phyloP scores from a whole-genome alignment of 2,329 filamentous ascomycete species.

The Hypocrella siamensis region DNA sequence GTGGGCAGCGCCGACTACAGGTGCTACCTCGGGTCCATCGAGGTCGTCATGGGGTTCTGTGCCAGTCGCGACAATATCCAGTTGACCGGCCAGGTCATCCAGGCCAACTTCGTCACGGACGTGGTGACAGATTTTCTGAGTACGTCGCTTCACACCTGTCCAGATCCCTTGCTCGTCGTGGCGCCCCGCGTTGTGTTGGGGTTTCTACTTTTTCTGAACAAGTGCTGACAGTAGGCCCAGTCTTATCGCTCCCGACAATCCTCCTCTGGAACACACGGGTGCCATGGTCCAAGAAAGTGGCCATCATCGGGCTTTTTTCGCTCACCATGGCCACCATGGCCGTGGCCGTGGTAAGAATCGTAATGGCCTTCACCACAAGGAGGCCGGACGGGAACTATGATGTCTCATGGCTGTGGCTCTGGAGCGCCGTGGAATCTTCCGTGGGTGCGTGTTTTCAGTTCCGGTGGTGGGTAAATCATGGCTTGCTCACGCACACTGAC shows the following conservation, averaged over 20 bases:
- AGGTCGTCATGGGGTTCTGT: not conserved
- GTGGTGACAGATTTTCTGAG: conserved; percentile 1
- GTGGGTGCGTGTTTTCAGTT: not conserved
- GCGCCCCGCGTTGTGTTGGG: too few relatives aligned
- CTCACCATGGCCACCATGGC: conserved; percentile 1
- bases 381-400: not conserved
- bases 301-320: conserved; percentile 1
- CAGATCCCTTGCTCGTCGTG: not conserved
- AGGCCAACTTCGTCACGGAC: not conserved
- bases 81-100: not conserved
- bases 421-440: not conserved
- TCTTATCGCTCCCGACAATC: not conserved
- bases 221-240: too few relatives aligned
- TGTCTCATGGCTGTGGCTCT: not conserved
- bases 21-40: not conserved
- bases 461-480: too few relatives aligned
- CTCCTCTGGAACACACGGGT: conserved; percentile 1
- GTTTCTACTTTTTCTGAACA: too few relatives aligned
- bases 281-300: not conserved
- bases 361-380: conserved; percentile 1
- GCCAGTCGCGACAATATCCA: not conserved
- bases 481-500: too few relatives aligned
- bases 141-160: not conserved
- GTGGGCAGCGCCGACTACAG: conserved; percentile 1
- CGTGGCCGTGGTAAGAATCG: conserved; percentile 1